These are phyloP conservation scores for Paragyromitra xinjiangensis DNA, from an alignment of 495 filamentous ascomycete species.

Conservation along the genomic window DNA sequence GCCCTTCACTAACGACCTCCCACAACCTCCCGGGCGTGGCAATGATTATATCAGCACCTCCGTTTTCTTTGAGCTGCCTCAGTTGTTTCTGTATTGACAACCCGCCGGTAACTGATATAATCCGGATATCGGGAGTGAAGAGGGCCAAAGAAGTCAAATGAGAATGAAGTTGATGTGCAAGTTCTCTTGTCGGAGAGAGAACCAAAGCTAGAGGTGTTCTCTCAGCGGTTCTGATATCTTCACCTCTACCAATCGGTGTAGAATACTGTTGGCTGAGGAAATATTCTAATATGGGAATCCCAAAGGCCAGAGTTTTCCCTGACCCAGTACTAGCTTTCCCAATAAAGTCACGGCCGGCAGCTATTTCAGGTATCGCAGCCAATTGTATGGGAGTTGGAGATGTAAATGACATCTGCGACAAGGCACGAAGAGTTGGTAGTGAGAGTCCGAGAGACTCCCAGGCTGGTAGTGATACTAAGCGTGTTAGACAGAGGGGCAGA, in stretches of 20 bases:
- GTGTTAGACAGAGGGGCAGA: conserved; percentile 11
- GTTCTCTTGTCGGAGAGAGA: conserved; percentile 87
- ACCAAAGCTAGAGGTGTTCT: conserved; percentile 80
- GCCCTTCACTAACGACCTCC: conserved; percentile 81
- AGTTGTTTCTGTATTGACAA: conserved; percentile 92
- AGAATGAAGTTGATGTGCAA: conserved; percentile 86
- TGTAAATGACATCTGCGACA: conserved; percentile 78
- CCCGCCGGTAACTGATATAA: conserved; percentile 87
- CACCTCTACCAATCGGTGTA: conserved; percentile 59
- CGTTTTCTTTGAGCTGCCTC: conserved; percentile 69
- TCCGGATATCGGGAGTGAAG: conserved; percentile 68
- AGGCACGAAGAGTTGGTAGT: conserved; percentile 70
- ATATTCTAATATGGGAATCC: conserved; percentile 76
- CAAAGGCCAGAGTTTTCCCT: conserved; percentile 84
- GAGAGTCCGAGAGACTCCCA: conserved; percentile 80
- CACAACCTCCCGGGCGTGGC: conserved; percentile 92
- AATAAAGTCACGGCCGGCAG: conserved; percentile 76
- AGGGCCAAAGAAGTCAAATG: conserved; percentile 80
- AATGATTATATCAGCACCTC: conserved; percentile 81
- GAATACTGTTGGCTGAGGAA: conserved; percentile 61
- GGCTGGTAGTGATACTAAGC: conserved; percentile 69
- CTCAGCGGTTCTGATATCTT: conserved; percentile 57
- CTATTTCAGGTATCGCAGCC: conserved; percentile 78
- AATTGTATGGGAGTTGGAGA: conserved; percentile 83
- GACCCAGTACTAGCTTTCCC: conserved; percentile 85